phyloP scores from a whole-genome alignment of 164 flowering plant species.

The Warburgia ugandensis region DNA sequence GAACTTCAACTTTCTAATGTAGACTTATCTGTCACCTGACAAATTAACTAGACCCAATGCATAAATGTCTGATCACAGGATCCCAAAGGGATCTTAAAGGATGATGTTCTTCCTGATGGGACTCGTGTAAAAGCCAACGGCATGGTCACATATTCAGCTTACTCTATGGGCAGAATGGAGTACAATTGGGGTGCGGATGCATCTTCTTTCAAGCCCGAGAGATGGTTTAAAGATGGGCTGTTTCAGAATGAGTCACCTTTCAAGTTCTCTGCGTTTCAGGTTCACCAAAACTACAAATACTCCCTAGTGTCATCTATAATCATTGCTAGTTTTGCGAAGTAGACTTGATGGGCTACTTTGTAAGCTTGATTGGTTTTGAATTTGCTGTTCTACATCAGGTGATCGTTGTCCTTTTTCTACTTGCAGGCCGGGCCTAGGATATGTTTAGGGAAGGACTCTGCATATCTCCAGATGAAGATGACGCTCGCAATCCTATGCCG shows the following conservation, averaged over 20 bases:
- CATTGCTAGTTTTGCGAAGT: neutral
- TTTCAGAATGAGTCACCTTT: slow-evolving; percentile 79
- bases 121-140: slow-evolving; percentile 84
- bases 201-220: slow-evolving; percentile 63
- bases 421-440: slow-evolving; percentile 93
- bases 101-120: slow-evolving; percentile 91
- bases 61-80: slow-evolving; percentile 35
- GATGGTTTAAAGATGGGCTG: slow-evolving; percentile 83
- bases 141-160: slow-evolving; percentile 94
- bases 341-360: too few relatives aligned
- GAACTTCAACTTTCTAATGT: neutral
- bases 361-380: too few relatives aligned
- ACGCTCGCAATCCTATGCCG: slow-evolving; percentile 78
- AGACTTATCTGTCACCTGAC: too few relatives aligned
- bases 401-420: neutral
- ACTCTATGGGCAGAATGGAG: slow-evolving; percentile 97
- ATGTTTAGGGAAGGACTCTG: slow-evolving; percentile 94
- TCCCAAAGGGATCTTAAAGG: slow-evolving; percentile 79
- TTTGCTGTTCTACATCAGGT: neutral
- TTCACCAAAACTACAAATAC: slow-evolving; percentile 7
- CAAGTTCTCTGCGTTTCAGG: slow-evolving; percentile 97
- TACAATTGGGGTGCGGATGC: slow-evolving; percentile 93
- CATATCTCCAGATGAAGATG: slow-evolving; percentile 96
- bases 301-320: too few relatives aligned
- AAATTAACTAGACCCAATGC: neutral